These are phyloP conservation scores for Lepidium campestre DNA, from an alignment of 441 rosid species.

Conservation along the genomic window DNA sequence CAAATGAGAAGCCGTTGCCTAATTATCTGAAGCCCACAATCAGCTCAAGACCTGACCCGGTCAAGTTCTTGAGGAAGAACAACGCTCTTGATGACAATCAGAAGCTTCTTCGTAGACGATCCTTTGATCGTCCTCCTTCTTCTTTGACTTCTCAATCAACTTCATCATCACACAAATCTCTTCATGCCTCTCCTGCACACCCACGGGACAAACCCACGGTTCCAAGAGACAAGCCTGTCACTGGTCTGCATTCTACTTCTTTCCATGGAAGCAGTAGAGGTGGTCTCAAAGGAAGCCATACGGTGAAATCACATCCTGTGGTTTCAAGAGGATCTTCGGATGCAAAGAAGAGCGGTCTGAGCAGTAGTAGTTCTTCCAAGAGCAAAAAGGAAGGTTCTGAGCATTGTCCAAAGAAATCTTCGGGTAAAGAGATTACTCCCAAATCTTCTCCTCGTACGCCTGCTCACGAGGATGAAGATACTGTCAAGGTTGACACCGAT, in stretches of 20 bases:
- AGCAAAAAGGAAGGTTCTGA: constrained; percentile 28
- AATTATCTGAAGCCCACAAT: constrained; percentile 54
- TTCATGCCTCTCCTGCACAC: constrained; percentile 32
- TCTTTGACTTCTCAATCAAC: constrained; percentile 35
- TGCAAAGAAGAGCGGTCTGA: constrained; percentile 17
- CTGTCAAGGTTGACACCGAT: constrained; percentile 14
- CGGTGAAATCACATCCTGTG: constrained; percentile 18
- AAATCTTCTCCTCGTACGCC: constrained; percentile 8
- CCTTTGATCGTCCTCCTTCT: constrained; percentile 52
- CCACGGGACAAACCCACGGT: constrained; percentile 25
- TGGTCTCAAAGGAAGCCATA: constrained; percentile 9
- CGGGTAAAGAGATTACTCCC: constrained; percentile 10
- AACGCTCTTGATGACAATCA: constrained; percentile 15
- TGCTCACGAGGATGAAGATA: constrained; percentile 7
- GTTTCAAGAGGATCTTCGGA: constrained; percentile 21
- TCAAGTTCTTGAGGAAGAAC: constrained; percentile 31
- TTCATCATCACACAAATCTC: constrained; percentile 25
- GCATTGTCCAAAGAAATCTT: constrained; percentile 13
- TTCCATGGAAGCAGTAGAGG: constrained; percentile 25
- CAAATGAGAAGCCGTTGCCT: constrained; percentile 32
- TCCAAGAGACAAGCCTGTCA: constrained; percentile 30
- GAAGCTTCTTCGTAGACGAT: constrained; percentile 44
- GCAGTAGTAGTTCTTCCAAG: constrained; percentile 9
- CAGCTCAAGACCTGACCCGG: constrained; percentile 38
- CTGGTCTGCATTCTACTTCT: constrained; percentile 30